Evolutionary conservation across 176 grass and related monocot genomes (phyloP).

Genomic region (Ananas comosus): DNA sequence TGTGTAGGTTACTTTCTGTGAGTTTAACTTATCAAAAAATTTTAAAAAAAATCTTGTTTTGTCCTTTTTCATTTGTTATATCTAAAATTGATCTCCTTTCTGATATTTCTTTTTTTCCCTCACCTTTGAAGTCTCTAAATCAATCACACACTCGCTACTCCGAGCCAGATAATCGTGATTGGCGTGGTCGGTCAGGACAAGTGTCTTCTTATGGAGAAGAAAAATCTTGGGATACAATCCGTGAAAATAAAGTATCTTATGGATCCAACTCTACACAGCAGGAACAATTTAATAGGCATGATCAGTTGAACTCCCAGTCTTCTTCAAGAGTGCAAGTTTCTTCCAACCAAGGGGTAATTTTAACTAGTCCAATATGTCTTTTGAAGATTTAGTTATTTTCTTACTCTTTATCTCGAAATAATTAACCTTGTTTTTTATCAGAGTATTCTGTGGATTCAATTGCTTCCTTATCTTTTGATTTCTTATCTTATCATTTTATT

Average conservation of each 20-base stretch:
- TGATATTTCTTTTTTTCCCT: neutral
- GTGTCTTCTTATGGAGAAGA: conserved; percentile 36
- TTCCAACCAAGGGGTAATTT: conserved; percentile 7
- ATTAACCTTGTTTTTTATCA: neutral
- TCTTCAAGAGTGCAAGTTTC: conserved; percentile 47
- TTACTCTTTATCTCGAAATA: neutral
- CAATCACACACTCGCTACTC: conserved; percentile 51
- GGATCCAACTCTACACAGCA: conserved; percentile 44
- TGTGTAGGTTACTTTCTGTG: neutral
- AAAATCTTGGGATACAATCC: conserved; percentile 78
- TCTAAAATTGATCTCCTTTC: neutral
- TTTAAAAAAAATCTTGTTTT: neutral
- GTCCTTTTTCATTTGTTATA: neutral
- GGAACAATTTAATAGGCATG: conserved; percentile 53
- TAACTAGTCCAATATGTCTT: neutral
- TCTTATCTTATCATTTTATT: neutral
- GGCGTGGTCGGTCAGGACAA: conserved; percentile 58
- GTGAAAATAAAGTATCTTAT: conserved; percentile 55
- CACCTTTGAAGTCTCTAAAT: conserved; percentile 36
- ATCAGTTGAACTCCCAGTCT: conserved; percentile 45
- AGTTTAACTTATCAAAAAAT: neutral
- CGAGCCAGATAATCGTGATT: conserved; percentile 77
- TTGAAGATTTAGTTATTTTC: neutral
- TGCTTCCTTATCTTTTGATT: neutral
- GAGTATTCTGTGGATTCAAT: neutral